Base-by-base conservation (phyloP, 495 filamentous ascomycete species). In the Aspergillus carlsbadensis region DNA sequence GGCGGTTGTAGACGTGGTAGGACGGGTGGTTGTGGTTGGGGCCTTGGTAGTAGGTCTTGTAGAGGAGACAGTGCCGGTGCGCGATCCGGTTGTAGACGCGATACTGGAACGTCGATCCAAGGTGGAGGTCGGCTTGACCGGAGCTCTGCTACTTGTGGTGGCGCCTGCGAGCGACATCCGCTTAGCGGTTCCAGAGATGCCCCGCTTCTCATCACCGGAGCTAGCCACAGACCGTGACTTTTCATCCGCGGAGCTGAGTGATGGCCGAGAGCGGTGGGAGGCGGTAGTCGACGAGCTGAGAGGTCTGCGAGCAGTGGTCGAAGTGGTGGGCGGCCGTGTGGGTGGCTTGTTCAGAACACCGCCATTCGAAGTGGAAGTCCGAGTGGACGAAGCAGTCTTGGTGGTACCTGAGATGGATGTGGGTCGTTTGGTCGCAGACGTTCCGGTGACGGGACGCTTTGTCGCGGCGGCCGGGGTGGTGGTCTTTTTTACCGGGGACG, bases 231-330 rank as follows among this genome's bases (percentile, higher is more conserved):
- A 77, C 4, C 70, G 67, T 29, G 72, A 58, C 55, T 76, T 79
- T 54, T 79, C 76, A 56, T 79, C 76, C 6, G 75, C 75, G n/a
- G 75, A 78, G 61, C 76, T 78, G 43, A 78, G 61, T 5, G 76
- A 79, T 6, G 70, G 68, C 6, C 74, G 73, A 31, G 76, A 75
- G 13, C 75, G 70, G 37, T 79, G 76, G 22, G 72, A 71, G 31
- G 75, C 66, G 18, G 71, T 67, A 10, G 73, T 76, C 4, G 76
- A 70, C 14, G 64, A 69, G 57, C 70, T 68, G 56, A 74, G 57
- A 1, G 72, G 70, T 52, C 72, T 75, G 24, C 76, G 72, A n/a
- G 60, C 57, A 11, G 69, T 66, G 4, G 72, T 63, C 2, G 53
- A 41, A 1, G 75, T 75, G 21, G 73, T 70, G 3, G 71, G 46